Evolutionary conservation across 2,329 filamentous ascomycete genomes (phyloP).

Genomic region (Bipolaris zeicola): DNA sequence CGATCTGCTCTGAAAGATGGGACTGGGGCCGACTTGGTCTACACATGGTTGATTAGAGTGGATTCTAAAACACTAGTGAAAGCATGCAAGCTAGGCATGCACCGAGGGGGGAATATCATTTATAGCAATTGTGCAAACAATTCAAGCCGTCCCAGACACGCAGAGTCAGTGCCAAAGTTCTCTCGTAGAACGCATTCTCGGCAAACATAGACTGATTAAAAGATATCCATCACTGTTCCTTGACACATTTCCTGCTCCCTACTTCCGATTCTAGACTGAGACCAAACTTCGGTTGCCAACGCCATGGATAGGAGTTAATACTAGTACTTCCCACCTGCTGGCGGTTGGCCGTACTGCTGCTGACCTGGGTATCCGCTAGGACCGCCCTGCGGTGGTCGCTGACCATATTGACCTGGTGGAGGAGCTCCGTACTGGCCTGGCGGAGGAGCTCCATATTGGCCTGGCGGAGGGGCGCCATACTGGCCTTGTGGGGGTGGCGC

Average conservation of each 20-base stretch:
- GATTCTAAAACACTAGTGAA: no score
- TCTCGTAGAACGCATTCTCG: not conserved
- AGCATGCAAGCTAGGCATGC: no score
- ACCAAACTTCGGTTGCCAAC: not conserved
- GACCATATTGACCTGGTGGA: conserved; percentile 22
- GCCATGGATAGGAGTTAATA: not conserved
- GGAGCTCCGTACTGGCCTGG: conserved; percentile 29
- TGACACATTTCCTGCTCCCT: not conserved
- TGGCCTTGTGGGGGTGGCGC: conserved; percentile 22
- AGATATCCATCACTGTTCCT: not conserved
- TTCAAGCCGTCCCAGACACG: not conserved
- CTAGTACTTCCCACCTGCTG: conserved; percentile 30
- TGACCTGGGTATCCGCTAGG: conserved; percentile 32
- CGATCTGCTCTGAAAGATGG: no score
- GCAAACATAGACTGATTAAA: not conserved
- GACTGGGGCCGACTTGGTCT: no score
- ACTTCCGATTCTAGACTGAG: not conserved
- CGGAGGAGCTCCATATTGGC: conserved; percentile 27
- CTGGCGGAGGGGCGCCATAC: conserved; percentile 26
- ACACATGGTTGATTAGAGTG: no score
- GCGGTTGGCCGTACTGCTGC: conserved; percentile 28
- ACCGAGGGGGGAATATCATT: no score
- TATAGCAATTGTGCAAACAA: not conserved
- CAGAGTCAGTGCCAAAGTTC: not conserved
- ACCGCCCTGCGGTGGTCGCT: conserved; percentile 27